phyloP scores from a whole-genome alignment of 495 filamentous ascomycete genomes.

The Aspergillus diversus region DNA sequence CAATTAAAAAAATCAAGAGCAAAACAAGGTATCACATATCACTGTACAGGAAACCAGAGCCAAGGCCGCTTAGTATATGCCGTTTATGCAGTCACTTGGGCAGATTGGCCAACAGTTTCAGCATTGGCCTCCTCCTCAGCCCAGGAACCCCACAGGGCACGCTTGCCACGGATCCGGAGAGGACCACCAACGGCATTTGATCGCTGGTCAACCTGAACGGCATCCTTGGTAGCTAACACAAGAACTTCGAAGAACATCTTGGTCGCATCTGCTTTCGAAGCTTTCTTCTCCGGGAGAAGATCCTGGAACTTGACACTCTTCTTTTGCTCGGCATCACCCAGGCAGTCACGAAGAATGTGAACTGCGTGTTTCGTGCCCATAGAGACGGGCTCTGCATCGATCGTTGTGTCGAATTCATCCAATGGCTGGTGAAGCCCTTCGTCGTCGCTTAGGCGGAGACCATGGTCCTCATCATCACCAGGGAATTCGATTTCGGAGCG shows the following conservation, averaged over 20 bases:
- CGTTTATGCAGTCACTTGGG: conserved; percentile 33
- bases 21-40: conserved; percentile 6
- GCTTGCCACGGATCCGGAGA: conserved; percentile 82
- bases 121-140: conserved; percentile 79
- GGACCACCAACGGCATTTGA: conserved; percentile 70
- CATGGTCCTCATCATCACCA: conserved; percentile 56
- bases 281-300: conserved; percentile 76
- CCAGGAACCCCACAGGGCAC: conserved; percentile 93
- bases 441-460: conserved; percentile 55
- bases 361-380: conserved; percentile 93
- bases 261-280: conserved; percentile 84
- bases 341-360: conserved; percentile 86
- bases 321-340: conserved; percentile 70
- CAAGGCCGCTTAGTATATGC: conserved; percentile 1
- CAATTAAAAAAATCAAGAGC: conserved; percentile 3
- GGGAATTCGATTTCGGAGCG: conserved; percentile 64
- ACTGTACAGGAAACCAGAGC: conserved; percentile 18
- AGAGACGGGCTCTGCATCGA: conserved; percentile 81
- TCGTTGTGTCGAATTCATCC: conserved; percentile 76
- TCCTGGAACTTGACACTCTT: conserved; percentile 90
- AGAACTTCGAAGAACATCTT: conserved; percentile 99
- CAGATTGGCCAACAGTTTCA: conserved; percentile 49
- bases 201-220: conserved; percentile 94
- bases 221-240: conserved; percentile 96
- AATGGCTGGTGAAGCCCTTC: conserved; percentile 47